phyloP scores from a whole-genome alignment of 1,139 yeast species.

The Kodamaea fungicola region DNA sequence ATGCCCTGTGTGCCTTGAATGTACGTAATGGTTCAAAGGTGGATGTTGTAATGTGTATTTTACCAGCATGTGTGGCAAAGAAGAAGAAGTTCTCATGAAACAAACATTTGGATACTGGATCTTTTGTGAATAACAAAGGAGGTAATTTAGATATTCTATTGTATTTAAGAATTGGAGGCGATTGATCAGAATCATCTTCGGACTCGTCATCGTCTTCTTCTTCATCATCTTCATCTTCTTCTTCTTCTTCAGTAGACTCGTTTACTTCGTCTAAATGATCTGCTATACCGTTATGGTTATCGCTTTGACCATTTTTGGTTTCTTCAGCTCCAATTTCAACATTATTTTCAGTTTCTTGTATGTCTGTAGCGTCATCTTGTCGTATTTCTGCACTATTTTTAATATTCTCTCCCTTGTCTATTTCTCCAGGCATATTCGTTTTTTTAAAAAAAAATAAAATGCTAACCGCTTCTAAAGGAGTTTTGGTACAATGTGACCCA shows the following conservation, averaged over 20 bases:
- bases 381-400: background rate
- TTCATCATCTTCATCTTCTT: slow-evolving; percentile 1
- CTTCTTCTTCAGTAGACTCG: background rate
- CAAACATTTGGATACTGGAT: slow-evolving; percentile 70
- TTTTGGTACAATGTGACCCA: slow-evolving; percentile 69
- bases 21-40: slow-evolving; percentile 62
- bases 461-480: slow-evolving; percentile 48
- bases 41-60: slow-evolving; percentile 63
- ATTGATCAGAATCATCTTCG: slow-evolving; percentile 39
- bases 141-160: slow-evolving; percentile 66
- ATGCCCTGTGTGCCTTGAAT: slow-evolving; percentile 81
- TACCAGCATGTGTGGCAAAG: slow-evolving; percentile 89
- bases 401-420: background rate
- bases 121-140: slow-evolving; percentile 61
- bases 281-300: background rate
- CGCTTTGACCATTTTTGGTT: background rate
- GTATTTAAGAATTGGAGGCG: slow-evolving; percentile 76
- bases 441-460: slow-evolving; percentile 14
- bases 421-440: background rate
- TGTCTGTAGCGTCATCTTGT: background rate
- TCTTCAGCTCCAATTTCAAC: background rate
- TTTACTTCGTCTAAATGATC: background rate
- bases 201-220: slow-evolving; percentile 12
- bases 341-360: background rate
- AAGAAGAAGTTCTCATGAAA: slow-evolving; percentile 60